Evolutionary conservation across 805 yeast species (phyloP), one percentile per base, ranked within the genome.

Genomic region (Starmerella geochares): DNA sequence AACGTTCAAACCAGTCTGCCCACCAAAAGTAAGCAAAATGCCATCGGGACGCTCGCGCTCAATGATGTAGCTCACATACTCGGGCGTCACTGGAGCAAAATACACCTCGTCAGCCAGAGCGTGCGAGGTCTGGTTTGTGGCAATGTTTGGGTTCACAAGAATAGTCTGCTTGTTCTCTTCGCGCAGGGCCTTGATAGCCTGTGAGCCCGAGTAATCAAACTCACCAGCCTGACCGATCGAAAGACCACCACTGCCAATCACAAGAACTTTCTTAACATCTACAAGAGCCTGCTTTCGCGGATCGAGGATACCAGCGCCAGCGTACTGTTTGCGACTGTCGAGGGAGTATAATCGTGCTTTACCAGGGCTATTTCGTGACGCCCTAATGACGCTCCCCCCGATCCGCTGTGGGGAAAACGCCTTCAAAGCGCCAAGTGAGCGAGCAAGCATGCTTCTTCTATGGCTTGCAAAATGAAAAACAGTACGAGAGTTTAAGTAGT

Each of bases 221-320:
- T 90, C 97, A 62, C 97, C 97, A 47, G 97, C 97, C 71, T 90
- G 97, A 53, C 97, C 97, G 66, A 90, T 90, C 48, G 95, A 84
- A 50, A 90, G 74, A 47, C 97, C 98, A 63, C 98, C 98, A 7
- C 97, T 90, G 10, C 98, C 98, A 64, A 90, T 84, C 48, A 90
- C 85, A 50, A 90, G 75, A 7, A 92, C 97, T 62, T 84, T 84
- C 55, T 79, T 71, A 27, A 86, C 95, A 54, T 86, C 94, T 38
- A 86, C 95, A 47, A 86, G 71, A 40, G 58, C 58, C 40, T 55
- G 53, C 52, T 58, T 59, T 24, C 37, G 44, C 13, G 66, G 68
- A 46, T 62, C 59, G 47, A 66, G 62, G 48, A 66, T 64, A 14
- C 69, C 69, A 9, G 70, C 70, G 13, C 70, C 70, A 16, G 63